Evolutionary conservation across 2,329 filamentous ascomycete genomes (phyloP), one percentile per base, ranked within the genome.

Genomic region (Neophaeococcomyces aloes): DNA sequence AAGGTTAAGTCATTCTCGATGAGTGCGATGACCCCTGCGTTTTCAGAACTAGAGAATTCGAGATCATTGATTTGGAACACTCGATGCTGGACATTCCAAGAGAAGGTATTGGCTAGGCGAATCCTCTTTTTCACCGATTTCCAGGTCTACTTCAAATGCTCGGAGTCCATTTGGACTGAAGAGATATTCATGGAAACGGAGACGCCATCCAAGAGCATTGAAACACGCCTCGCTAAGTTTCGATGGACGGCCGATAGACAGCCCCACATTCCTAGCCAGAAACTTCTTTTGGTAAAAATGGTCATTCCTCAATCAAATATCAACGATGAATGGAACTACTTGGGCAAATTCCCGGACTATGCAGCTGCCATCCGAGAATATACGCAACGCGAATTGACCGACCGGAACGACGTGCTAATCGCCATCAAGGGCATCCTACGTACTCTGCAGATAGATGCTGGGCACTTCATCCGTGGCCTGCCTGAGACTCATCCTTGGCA

Each of bases 31-130:
- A 6, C 23, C 5, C 23, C 23, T 5, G 5, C 10, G 23, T 17
- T 40, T 11, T 21, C 38, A 7, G 27, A 23, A 7, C 17, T 38
- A 6, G 14, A 25, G 17, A 17, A 25, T 25, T 27, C 23, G 5
- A 5, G 23, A 27, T 19, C n/a, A 5, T 15, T 40, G 4, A 32
- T n/a, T 10, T 42, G 39, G 39, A 18, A 33, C 7, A 34, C 25
- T 18, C 25, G 39, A 7, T 29, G 27, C 11, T 42, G 29, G 39
- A 42, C 39, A 5, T 42, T 34, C n/a, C 39, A 42, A 25, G 39
- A 42, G 19, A 13, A 17, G 14, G 13, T 35, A 14, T 18, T 42
- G 7, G 33, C 39, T 4, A 21, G 29, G 13, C 37, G 39, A 19
- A n/a, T 21, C 4, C 30, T 42, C 7, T 14, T 42, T 19, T 42